These are phyloP conservation scores for Fusarium sp. DNA, from an alignment of 2,329 filamentous ascomycete species.

Conservation along the genomic window DNA sequence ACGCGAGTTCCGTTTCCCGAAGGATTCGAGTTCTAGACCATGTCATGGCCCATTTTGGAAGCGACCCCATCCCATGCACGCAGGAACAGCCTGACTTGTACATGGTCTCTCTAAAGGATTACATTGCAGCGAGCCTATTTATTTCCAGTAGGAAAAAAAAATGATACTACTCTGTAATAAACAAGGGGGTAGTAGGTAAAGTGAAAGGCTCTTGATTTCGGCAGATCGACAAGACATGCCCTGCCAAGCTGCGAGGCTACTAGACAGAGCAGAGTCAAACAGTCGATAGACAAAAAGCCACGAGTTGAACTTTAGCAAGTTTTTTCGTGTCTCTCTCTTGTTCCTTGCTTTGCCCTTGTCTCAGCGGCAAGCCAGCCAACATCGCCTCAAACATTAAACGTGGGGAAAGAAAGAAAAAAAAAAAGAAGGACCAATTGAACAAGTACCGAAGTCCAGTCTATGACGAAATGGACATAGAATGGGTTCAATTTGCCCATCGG, in stretches of 20 bases:
- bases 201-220: slow-evolving; percentile 2
- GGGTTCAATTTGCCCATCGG: not conserved
- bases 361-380: not conserved
- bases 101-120: not conserved
- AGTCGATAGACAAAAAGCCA: not conserved
- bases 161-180: not conserved
- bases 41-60: not conserved
- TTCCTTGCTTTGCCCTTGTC: not conserved
- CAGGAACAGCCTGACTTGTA: not conserved
- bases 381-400: not conserved
- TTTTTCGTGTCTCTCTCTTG: not conserved
- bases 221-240: slow-evolving; percentile 24
- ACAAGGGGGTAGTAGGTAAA: not conserved
- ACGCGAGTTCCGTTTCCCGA: not conserved
- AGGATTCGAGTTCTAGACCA: not conserved
- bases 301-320: not conserved
- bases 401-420: not conserved
- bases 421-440: not conserved
- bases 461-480: not conserved
- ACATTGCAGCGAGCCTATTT: not conserved
- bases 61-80: not conserved
- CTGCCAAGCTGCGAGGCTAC: slow-evolving; percentile 8
- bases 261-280: not conserved
- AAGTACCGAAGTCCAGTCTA: not conserved
- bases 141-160: not conserved